A percentile compares a stretch with the other conserved stretches of the same genome.
phyloP scores from a whole-genome alignment of 305 asterid genomes.

The Solanum hybrid region DNA sequence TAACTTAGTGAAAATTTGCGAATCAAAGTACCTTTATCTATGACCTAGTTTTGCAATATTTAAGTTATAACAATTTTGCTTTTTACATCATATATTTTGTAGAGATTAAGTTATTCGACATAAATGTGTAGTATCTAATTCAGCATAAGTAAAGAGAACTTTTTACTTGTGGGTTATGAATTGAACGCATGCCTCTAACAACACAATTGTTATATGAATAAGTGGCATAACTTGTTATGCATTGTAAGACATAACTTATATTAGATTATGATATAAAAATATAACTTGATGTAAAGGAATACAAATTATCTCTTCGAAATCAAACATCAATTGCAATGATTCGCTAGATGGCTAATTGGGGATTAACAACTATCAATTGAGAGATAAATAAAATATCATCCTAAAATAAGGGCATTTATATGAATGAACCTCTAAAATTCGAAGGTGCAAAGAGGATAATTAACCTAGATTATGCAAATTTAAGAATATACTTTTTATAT shows the following conservation, averaged over 20 bases:
- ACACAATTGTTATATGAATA: not conserved
- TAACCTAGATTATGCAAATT: not conserved
- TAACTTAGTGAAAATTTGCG: not conserved
- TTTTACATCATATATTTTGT: no score
- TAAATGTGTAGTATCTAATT: not conserved
- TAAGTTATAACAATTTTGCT: no score
- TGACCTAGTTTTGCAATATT: not conserved
- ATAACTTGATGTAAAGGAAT: no score
- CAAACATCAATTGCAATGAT: not conserved
- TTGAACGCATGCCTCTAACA: not conserved
- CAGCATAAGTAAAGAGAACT: not conserved
- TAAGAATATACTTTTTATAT: no score
- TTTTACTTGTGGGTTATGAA: not conserved
- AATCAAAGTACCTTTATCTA: not conserved
- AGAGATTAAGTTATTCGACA: no score
- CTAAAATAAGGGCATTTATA: not conserved
- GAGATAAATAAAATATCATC: not conserved
- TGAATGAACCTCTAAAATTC: no score
- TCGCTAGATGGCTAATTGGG: not conserved
- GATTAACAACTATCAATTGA: not conserved
- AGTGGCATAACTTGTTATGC: not conserved
- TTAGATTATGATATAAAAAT: no score
- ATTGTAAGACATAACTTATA: not conserved
- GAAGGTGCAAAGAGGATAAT: not conserved
- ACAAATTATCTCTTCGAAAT: no score